Percentiles rank a stretch among this genome's conserved stretches.
phyloP scores from a whole-genome alignment of 129 eudicot species.

The Artemisia argyi region DNA sequence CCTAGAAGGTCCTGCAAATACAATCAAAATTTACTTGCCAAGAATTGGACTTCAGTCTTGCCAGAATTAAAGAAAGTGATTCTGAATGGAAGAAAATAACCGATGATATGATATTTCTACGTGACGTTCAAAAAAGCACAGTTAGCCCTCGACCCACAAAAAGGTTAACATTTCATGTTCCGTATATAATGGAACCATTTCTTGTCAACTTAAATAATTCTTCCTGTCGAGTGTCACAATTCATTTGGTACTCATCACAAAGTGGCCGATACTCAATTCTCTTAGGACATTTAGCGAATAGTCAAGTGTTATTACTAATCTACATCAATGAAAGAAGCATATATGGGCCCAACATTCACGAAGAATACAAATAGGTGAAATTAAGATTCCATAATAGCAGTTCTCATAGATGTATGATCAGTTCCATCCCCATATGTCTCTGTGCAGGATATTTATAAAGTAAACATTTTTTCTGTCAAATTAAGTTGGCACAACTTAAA shows the following conservation, averaged over 20 bases:
- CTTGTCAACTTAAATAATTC: neutral
- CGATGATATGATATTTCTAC: neutral
- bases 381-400: neutral
- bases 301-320: neutral
- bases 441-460: neutral
- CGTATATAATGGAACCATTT: neutral
- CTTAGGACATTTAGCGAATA: neutral
- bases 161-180: neutral
- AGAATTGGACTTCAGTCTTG: neutral
- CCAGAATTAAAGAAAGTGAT: neutral
- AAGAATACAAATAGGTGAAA: neutral
- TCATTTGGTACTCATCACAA: neutral
- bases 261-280: neutral
- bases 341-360: neutral
- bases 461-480: neutral
- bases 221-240: neutral
- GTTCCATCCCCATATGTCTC: slow-evolving; percentile 6
- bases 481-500: slow-evolving; percentile 8
- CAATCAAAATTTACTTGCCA: slow-evolving; percentile 9
- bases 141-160: neutral
- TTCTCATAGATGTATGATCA: neutral
- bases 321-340: neutral
- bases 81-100: neutral
- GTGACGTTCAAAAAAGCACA: neutral
- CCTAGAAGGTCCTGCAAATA: slow-evolving; percentile 82